Evolutionary conservation across 306 rosid species (phyloP).

Genomic region (Rosa chinensis): DNA sequence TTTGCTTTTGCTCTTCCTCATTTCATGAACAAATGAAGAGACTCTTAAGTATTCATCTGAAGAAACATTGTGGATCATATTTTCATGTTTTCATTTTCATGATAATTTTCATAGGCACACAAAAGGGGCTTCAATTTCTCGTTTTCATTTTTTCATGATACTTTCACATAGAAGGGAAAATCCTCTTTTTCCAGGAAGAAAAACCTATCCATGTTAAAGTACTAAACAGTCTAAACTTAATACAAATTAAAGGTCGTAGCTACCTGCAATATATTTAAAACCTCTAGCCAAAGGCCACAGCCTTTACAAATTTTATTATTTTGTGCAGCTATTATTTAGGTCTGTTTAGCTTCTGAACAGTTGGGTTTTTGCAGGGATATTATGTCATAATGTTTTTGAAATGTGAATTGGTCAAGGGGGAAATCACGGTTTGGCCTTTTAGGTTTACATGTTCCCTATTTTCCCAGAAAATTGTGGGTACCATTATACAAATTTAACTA

Average conservation of each 20-base stretch:
- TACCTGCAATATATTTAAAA: neutral
- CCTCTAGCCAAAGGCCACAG: neutral
- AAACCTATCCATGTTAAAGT: neutral
- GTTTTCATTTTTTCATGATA: neutral
- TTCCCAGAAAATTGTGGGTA: neutral
- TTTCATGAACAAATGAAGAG: neutral
- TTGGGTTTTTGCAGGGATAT: neutral
- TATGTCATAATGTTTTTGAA: neutral
- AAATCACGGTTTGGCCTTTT: neutral
- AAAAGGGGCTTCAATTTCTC: neutral
- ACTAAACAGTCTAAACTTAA: neutral
- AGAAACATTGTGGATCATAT: neutral
- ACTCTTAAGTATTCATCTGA: neutral
- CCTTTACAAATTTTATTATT: neutral
- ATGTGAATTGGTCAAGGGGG: neutral
- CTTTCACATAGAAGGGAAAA: neutral
- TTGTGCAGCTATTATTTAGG: neutral
- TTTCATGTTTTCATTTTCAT: too few relatives aligned
- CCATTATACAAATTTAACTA: neutral
- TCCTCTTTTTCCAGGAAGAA: neutral
- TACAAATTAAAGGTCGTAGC: neutral
- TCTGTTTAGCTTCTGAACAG: too few relatives aligned
- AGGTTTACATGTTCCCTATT: neutral
- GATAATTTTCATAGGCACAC: too few relatives aligned
- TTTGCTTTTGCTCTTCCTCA: neutral